Evolutionary conservation across 2,329 filamentous ascomycete species (phyloP), one percentile per base, ranked within the genome.

Genomic region (Ramichloridium luteum): DNA sequence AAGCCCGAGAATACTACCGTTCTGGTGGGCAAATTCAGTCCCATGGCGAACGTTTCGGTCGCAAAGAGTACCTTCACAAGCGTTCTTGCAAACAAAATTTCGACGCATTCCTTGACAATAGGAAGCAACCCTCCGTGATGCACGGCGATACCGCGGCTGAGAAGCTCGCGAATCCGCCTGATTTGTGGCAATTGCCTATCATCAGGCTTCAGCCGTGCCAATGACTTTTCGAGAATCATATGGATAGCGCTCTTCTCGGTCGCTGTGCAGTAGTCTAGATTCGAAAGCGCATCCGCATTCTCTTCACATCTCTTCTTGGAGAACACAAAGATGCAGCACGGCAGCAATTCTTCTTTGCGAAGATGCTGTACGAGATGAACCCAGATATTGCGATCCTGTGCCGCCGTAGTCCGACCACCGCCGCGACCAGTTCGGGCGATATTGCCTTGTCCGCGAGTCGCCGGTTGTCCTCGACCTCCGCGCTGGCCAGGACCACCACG

Each of bases 21-120:
- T 43, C 90, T 73, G 1, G 90, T 98, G 1, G 90, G 90, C 35
- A 98, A 62, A 51, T 98, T 98, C 17, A 98, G 68, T 16, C 90
- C 90, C 86, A 98, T 98, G 20, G 90, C 90, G 56, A 98, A 98
- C 0, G 90, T 98, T 56, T 98, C 90, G 0, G 90, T 98, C 0
- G 90, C 90, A 50, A 98, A 98, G 2, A 98, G 70, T 3, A 98
- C 81, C 58, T 98, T 98, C 36, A 98, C 90, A 34, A 98, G 63
- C 1, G 86, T 92, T 57, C 83, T 85, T 0, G 90, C 88, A 48
- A 98, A 98, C 11, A 98, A 61, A 32, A 98, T 93, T 56, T 98
- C 90, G 1, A 98, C 90, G 14, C 96, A 74, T 56, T 98, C 90
- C 57, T 98, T 98, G 46, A 96, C 85, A 41, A 98, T 98, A 0